Evolutionary conservation across 768 basidiomycete species (phyloP).

Genomic region (Cystoderma amianthinum): DNA sequence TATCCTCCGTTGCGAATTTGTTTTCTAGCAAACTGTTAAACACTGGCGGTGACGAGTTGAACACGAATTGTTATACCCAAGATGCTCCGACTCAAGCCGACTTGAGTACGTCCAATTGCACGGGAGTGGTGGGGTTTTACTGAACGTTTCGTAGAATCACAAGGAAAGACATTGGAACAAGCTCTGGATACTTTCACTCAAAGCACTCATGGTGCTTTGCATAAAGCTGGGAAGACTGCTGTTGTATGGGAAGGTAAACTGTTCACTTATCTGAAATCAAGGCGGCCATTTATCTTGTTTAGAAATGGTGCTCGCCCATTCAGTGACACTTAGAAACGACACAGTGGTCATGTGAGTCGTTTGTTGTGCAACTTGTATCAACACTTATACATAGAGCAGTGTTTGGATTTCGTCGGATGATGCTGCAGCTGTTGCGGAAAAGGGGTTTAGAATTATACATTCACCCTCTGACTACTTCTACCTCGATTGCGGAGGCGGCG

Average conservation of each 20-base stretch:
- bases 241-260: slow-evolving; percentile 72
- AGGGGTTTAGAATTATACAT: slow-evolving; percentile 59
- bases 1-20: slow-evolving; percentile 42
- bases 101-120: slow-evolving; percentile 26
- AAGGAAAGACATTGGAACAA: slow-evolving; percentile 48
- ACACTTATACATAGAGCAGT: slow-evolving; percentile 18
- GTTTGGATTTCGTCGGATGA: slow-evolving; percentile 68
- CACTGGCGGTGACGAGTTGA: slow-evolving; percentile 83
- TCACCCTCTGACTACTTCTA: slow-evolving; percentile 78
- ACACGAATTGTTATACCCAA: slow-evolving; percentile 53
- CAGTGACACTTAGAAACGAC: slow-evolving; percentile 34
- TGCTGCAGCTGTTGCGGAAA: slow-evolving; percentile 47
- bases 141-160: slow-evolving; percentile 13
- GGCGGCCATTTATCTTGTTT: slow-evolving; percentile 16
- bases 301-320: slow-evolving; percentile 60
- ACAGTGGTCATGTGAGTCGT: slow-evolving; percentile 49
- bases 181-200: slow-evolving; percentile 58
- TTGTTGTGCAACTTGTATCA: not conserved
- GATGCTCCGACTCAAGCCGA: slow-evolving; percentile 53
- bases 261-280: not conserved
- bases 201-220: slow-evolving; percentile 48
- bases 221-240: slow-evolving; percentile 54
- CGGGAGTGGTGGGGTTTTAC: no score
- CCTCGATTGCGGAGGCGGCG: slow-evolving; percentile 71
- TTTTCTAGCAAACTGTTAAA: slow-evolving; percentile 57